Conservation (phyloP, 2,329 filamentous ascomycete genomes). For the Clonostachys rosea region DNA sequence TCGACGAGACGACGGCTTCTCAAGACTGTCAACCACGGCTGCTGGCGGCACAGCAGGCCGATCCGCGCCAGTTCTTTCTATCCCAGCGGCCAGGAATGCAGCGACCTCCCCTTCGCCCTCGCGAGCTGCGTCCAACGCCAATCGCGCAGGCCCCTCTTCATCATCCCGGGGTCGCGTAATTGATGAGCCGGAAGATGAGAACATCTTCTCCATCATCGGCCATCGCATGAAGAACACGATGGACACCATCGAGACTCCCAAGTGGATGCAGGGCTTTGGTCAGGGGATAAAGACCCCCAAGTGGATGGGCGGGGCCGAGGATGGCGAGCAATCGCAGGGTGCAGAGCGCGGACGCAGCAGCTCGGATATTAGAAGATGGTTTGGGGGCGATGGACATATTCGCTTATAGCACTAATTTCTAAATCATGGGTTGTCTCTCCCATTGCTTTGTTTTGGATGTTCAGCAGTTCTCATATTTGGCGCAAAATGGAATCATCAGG, state of each 20-base stretch:
- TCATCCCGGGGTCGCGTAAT: slow-evolving; percentile 12
- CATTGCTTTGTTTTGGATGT: no score
- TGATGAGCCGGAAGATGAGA: slow-evolving; percentile 64
- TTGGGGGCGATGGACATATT: slow-evolving; percentile 41
- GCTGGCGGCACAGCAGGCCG: slow-evolving; percentile 17
- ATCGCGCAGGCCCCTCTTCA: slow-evolving; percentile 17
- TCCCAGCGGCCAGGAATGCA: slow-evolving; percentile 33
- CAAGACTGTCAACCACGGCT: slow-evolving; percentile 15
- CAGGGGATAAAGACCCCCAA: slow-evolving; percentile 69
- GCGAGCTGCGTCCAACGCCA: slow-evolving; percentile 34
- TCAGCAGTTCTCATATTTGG: no score
- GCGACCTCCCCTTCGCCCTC: slow-evolving; percentile 25
- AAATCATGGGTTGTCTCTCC: no score
- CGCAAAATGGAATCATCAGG: no score
- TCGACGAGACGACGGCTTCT: slow-evolving; percentile 37
- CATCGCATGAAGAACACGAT: slow-evolving; percentile 90
- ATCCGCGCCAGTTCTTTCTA: slow-evolving; percentile 40
- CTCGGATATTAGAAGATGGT: slow-evolving; percentile 52
- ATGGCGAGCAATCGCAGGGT: slow-evolving; percentile 16
- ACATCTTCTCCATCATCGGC: slow-evolving; percentile 78
- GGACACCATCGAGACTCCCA: slow-evolving; percentile 74
- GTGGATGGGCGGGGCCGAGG: slow-evolving; percentile 68
- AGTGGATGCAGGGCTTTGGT: slow-evolving; percentile 73
- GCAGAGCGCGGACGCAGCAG: slow-evolving; percentile 13
- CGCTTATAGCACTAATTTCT: slow-evolving; percentile 11